Evolutionary conservation across 495 filamentous ascomycete species (phyloP).

Genomic region (Cercophora scortea): DNA sequence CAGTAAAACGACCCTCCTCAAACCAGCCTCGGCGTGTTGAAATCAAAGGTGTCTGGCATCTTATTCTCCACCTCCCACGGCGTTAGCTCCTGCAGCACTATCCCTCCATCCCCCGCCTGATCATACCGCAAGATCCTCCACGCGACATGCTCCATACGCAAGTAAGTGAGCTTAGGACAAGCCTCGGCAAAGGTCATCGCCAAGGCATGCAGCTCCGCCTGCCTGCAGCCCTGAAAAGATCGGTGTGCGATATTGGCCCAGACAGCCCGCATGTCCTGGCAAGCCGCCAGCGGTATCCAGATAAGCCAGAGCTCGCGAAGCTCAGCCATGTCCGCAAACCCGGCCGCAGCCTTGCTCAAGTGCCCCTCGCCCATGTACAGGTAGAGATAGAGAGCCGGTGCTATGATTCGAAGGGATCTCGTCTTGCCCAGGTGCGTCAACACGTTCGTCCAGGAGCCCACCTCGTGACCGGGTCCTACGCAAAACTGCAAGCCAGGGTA

Average conservation of each 20-base stretch:
- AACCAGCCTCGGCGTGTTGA: neutral
- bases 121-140: neutral
- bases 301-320: neutral
- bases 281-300: neutral
- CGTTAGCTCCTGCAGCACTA: neutral
- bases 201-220: neutral
- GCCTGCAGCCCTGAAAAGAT: neutral
- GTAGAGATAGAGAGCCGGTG: neutral
- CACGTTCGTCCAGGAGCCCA: too few relatives aligned
- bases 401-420: neutral
- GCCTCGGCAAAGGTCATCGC: neutral
- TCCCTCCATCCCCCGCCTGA: neutral
- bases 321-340: neutral
- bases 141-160: neutral
- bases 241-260: neutral
- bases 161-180: neutral
- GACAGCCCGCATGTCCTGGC: neutral
- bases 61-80: neutral
- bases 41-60: neutral
- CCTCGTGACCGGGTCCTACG: too few relatives aligned
- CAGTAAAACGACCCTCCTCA: too few relatives aligned
- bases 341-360: neutral
- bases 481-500: too few relatives aligned
- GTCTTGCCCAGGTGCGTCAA: neutral
- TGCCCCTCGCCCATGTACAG: neutral